Percentiles rank a stretch among this genome's conserved stretches.
These are phyloP conservation scores for Aspergillus tanneri DNA, from an alignment of 2,329 filamentous ascomycete genomes.

Conservation along the genomic window DNA sequence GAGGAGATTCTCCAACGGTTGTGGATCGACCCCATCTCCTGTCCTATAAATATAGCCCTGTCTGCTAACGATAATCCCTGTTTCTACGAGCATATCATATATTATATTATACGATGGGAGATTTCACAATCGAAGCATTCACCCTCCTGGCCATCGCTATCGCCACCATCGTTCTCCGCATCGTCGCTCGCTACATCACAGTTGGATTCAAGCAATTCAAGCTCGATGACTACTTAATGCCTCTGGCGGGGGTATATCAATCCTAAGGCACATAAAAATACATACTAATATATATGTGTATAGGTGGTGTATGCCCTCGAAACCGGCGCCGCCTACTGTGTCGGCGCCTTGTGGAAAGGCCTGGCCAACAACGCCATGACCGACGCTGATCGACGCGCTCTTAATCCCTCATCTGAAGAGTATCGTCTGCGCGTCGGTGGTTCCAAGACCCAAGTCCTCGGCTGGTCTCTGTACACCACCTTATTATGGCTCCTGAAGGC, in stretches of 20 bases:
- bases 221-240: conserved; percentile 60
- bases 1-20: no score
- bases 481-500: conserved; percentile 56
- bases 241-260: conserved; percentile 50
- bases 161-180: conserved; percentile 52
- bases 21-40: no score
- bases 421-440: conserved; percentile 53
- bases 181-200: conserved; percentile 49
- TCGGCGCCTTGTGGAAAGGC: conserved; percentile 51
- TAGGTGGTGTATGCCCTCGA: conserved; percentile 54
- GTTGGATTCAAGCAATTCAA: conserved; percentile 54
- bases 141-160: conserved; percentile 54
- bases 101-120: conserved; percentile 17
- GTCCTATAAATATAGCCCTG: no score
- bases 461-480: conserved; percentile 56
- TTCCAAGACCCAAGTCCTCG: conserved; percentile 54
- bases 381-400: conserved; percentile 46
- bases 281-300: not conserved
- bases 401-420: conserved; percentile 49
- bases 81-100: not conserved
- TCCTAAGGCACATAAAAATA: not conserved
- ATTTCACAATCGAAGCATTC: conserved; percentile 50
- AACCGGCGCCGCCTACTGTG: conserved; percentile 51
- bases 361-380: conserved; percentile 61
- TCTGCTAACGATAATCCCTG: no score